Conservation (phyloP, 225 moss, liverwort and hornwort genomes). For the Asterella californica region DNA sequence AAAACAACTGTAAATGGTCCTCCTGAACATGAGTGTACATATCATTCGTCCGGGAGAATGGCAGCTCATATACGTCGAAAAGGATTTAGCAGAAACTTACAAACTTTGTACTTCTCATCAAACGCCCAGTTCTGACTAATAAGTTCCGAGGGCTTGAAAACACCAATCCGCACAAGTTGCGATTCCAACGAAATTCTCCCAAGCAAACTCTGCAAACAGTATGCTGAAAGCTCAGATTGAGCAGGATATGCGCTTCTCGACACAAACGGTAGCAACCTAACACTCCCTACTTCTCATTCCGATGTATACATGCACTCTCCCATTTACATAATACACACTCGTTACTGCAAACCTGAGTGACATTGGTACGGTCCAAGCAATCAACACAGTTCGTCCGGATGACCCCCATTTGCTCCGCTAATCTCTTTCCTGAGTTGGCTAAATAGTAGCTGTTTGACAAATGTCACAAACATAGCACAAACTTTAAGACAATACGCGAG, state of each 20-base stretch:
- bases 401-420: constrained; percentile 73
- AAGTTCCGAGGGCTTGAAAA: constrained; percentile 57
- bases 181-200: constrained; percentile 78
- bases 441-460: constrained; percentile 55
- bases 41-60: neutral
- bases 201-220: constrained; percentile 67
- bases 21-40: neutral
- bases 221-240: neutral
- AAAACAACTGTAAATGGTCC: neutral
- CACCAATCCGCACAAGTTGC: constrained; percentile 66
- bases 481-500: neutral
- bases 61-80: no score
- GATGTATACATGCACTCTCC: no score
- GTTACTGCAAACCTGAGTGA: constrained; percentile 65
- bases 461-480: neutral
- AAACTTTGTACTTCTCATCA: constrained; percentile 80
- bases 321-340: neutral
- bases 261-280: neutral
- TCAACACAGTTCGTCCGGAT: constrained; percentile 93
- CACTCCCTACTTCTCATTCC: neutral
- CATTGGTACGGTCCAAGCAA: constrained; percentile 98
- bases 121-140: constrained; percentile 52
- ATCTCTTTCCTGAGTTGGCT: constrained; percentile 56
- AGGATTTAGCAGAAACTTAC: constrained; percentile 40
- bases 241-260: neutral